These are phyloP conservation scores for Aquilaria yunnanensis DNA, from an alignment of 345 rosid species.

Conservation along the genomic window DNA sequence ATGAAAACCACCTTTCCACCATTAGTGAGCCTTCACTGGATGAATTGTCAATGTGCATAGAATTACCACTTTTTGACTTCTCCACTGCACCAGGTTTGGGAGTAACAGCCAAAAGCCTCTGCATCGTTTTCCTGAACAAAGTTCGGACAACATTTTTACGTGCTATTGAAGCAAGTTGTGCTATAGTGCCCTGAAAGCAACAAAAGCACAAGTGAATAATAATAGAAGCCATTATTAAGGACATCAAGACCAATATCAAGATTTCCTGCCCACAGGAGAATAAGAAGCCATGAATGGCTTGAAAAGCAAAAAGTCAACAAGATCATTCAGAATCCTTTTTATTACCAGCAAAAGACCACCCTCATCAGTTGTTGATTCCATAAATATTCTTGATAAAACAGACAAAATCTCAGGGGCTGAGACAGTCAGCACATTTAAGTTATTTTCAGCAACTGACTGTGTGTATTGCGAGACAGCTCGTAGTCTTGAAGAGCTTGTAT, in stretches of 20 bases:
- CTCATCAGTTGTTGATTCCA: constrained; percentile 70
- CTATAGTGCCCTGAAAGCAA: constrained; percentile 64
- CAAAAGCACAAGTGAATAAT: no score
- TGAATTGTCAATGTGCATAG: constrained; percentile 50
- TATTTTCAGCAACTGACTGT: constrained; percentile 42
- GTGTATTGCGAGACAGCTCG: constrained; percentile 51
- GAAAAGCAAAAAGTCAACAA: no score
- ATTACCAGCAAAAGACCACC: constrained; percentile 91
- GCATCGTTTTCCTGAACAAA: constrained; percentile 60
- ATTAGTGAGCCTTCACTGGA: constrained; percentile 38
- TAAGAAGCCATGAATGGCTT: no score
- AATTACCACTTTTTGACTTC: constrained; percentile 29
- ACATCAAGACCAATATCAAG: no score
- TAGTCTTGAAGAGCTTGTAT: constrained; percentile 37
- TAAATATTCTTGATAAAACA: constrained; percentile 51
- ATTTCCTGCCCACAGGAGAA: no score
- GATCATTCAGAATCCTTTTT: not conserved
- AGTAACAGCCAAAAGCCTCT: constrained; percentile 58
- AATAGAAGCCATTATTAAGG: no score
- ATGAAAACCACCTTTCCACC: constrained; percentile 39
- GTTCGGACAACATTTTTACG: constrained; percentile 45
- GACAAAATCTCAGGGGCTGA: constrained; percentile 60
- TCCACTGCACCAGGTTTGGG: constrained; percentile 44
- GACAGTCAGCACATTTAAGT: constrained; percentile 49
- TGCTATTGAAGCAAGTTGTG: constrained; percentile 76